phyloP scores from a whole-genome alignment of 371 early-diverging fungal genomes.

The Circinella umbellata region DNA sequence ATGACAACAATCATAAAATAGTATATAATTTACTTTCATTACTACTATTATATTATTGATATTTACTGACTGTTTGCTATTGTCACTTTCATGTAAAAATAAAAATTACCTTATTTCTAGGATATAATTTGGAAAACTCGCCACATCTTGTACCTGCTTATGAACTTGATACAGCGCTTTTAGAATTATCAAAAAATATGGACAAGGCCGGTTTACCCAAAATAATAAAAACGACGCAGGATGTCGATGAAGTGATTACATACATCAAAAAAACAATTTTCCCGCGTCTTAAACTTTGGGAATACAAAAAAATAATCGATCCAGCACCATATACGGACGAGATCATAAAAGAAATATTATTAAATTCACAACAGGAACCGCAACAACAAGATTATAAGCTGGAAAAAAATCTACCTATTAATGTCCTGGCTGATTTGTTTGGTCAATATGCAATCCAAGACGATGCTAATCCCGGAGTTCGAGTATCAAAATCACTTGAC shows the following conservation, averaged over 20 bases:
- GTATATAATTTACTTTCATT: no score
- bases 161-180: conserved; percentile 88
- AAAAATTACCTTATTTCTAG: conserved; percentile 33
- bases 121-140: conserved; percentile 93
- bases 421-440: conserved; percentile 44
- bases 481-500: conserved; percentile 59
- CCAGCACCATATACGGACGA: conserved; percentile 34
- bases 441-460: conserved; percentile 36
- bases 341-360: conserved; percentile 29
- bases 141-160: conserved; percentile 94
- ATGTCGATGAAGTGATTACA: conserved; percentile 69
- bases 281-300: conserved; percentile 81
- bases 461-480: conserved; percentile 42
- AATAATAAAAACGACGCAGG: conserved; percentile 63
- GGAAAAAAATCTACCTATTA: conserved; percentile 25
- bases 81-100: not conserved
- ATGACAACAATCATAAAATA: no score
- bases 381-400: conserved; percentile 3
- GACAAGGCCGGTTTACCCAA: conserved; percentile 52
- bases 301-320: conserved; percentile 80
- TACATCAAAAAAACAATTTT: conserved; percentile 65
- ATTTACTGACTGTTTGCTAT: no score
- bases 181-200: conserved; percentile 70
- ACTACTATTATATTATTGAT: no score
- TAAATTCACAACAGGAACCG: not conserved